Evolutionary conservation across 1,284 basidiomycete species (phyloP), one percentile per base, ranked within the genome.

Genomic region (Trametes sp.): DNA sequence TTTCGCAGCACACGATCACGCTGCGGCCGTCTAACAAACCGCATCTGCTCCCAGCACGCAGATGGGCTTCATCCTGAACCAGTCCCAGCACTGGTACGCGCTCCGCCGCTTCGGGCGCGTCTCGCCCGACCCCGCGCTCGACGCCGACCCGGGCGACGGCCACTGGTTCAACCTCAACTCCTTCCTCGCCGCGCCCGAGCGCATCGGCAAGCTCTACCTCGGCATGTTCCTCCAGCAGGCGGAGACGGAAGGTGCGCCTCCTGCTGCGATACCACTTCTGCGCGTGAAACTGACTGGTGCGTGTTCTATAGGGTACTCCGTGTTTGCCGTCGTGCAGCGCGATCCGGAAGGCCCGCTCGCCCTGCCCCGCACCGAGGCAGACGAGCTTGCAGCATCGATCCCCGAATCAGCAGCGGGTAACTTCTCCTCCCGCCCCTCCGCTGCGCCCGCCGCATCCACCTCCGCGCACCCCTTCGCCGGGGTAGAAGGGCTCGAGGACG

Each of bases 121-220:
- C 54, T 67, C 79, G 1, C 65, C 82, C 4, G 73, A 80, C 56
- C 70, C 77, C 26, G 48, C 66, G 26, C 58, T 58, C 21, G 77
- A 79, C 24, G 67, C 68, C 19, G 83, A 87, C 72, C 78, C 76
- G 49, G 88, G 81, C 16, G 76, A 81, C 41, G 85, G 87, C 2
- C 88, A 90, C 72, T 98, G 95, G 94, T 98, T 94, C 80, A 96
- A 97, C 76, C 82, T 98, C 26, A 94, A 98, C 74, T 96, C 94
- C 10, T 91, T 86, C 72, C 80, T 89, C 19, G 66, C 80, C 24
- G 72, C 78, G 13, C 94, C 96, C 6, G 87, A 94, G 75, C 95
- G 94, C 92, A 85, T 98, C 48, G 85, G 91, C 26, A 89, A 87
- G 64, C 86, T 88, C 1, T 96, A 95, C 76, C 85, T 98, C 2